Conservation (phyloP, 352 stramenopile genomes). For the Pythium folliculosum region DNA sequence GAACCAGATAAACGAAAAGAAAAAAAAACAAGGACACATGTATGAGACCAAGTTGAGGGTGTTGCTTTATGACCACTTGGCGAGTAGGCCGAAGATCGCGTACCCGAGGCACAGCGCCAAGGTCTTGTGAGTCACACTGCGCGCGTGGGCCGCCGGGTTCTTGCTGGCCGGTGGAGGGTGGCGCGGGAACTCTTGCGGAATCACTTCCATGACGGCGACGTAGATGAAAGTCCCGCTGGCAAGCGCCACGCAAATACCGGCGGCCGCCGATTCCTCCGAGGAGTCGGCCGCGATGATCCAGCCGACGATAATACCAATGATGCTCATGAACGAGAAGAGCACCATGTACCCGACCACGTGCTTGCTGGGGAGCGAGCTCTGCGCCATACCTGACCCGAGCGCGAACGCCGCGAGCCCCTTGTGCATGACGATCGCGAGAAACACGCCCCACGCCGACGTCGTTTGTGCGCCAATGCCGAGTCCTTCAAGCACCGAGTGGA, state of each 20-base stretch:
- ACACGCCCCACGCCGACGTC: conserved; percentile 72
- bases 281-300: conserved; percentile 42
- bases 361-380: conserved; percentile 49
- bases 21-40: conserved; percentile 3
- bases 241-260: conserved; percentile 62
- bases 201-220: conserved; percentile 84
- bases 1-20: conserved; percentile 1
- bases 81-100: conserved; percentile 70
- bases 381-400: conserved; percentile 63
- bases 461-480: conserved; percentile 74
- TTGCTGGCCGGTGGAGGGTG: conserved; percentile 31
- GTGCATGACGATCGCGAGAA: conserved; percentile 77
- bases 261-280: conserved; percentile 46
- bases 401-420: conserved; percentile 79
- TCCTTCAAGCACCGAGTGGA: conserved; percentile 81
- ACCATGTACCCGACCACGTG: conserved; percentile 56
- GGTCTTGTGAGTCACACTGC: conserved; percentile 42
- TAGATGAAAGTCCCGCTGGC: conserved; percentile 85
- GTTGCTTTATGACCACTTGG: conserved; percentile 67
- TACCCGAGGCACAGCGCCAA: conserved; percentile 64
- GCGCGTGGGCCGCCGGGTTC: conserved; percentile 19
- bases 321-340: conserved; percentile 59
- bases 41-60: background rate
- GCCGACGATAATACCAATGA: conserved; percentile 51
- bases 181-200: conserved; percentile 76